These are phyloP conservation scores for Prunus campanulata DNA, from an alignment of 306 rosid species.

Conservation along the genomic window DNA sequence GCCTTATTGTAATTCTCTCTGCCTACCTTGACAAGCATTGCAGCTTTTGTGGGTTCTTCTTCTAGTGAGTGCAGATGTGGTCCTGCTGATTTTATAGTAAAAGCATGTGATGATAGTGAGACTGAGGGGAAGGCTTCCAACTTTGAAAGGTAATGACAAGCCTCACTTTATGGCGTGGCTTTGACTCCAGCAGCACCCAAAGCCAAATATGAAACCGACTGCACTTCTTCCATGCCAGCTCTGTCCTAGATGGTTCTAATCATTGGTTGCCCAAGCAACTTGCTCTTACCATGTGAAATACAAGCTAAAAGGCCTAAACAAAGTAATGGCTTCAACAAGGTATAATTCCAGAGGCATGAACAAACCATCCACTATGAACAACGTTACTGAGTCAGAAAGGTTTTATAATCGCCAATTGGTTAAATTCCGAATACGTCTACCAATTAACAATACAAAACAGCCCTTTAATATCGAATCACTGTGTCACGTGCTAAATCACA, in stretches of 20 bases:
- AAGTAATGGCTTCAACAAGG: too few species aligned
- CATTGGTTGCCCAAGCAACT: neutral
- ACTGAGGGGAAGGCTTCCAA: constrained; percentile 17
- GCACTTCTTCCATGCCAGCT: constrained; percentile 28
- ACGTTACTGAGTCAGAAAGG: neutral
- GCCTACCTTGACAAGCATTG: neutral
- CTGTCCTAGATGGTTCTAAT: constrained; percentile 14
- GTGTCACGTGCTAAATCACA: neutral
- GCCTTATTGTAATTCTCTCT: neutral
- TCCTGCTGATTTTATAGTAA: constrained; percentile 30
- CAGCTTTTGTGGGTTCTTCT: neutral
- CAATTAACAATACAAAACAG: neutral
- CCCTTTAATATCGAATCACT: neutral
- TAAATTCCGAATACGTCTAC: neutral
- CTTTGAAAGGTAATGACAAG: constrained; percentile 26
- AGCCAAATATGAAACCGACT: neutral
- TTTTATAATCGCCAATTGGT: neutral
- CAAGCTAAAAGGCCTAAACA: too few species aligned
- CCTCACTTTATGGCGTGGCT: constrained; percentile 32
- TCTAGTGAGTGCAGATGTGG: constrained; percentile 32
- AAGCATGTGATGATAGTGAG: constrained; percentile 15
- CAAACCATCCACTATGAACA: neutral
- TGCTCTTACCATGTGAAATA: neutral
- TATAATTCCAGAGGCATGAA: neutral
- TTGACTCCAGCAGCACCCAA: constrained; percentile 20